Evolutionary conservation across 2,329 filamentous ascomycete species (phyloP).

Genomic region (Clarireedia monteithiana): DNA sequence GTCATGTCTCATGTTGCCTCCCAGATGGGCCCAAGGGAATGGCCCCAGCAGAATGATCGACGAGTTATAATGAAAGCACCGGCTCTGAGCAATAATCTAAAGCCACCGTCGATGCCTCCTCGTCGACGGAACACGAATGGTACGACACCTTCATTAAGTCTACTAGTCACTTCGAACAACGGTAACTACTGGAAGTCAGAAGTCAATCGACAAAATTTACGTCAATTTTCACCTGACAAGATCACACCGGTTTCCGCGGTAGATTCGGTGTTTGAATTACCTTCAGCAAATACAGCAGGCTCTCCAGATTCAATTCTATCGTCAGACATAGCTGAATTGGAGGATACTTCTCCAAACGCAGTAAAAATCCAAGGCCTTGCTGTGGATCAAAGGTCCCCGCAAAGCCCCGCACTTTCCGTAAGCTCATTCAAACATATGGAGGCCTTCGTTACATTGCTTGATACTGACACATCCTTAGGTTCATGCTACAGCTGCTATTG

Average conservation of each 20-base stretch:
- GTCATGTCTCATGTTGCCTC: slow-evolving; percentile 7
- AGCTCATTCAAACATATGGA: not conserved
- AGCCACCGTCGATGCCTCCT: not conserved
- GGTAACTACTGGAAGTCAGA: slow-evolving; percentile 15
- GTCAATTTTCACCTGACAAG: slow-evolving; percentile 15
- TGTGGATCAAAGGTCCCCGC: not conserved
- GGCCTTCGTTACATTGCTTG: not conserved
- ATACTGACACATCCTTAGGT: not conserved
- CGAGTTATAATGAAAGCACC: not conserved
- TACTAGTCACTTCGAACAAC: slow-evolving; percentile 13
- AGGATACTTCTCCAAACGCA: slow-evolving; percentile 21
- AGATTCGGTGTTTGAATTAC: slow-evolving; percentile 22
- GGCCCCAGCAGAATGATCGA: not conserved
- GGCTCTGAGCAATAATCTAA: not conserved
- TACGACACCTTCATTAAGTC: slow-evolving; percentile 8
- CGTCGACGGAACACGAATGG: slow-evolving; percentile 2
- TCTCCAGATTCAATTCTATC: slow-evolving; percentile 17
- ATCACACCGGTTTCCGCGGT: slow-evolving; percentile 18
- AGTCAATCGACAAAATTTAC: slow-evolving; percentile 11
- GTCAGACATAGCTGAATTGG: slow-evolving; percentile 20
- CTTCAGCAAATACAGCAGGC: slow-evolving; percentile 5
- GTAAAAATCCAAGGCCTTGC: not conserved
- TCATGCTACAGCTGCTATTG: slow-evolving; percentile 4
- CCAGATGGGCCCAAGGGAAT: slow-evolving; percentile 3
- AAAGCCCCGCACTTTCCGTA: not conserved